Evolutionary conservation across 2,329 filamentous ascomycete genomes (phyloP).

Genomic region (Colletotrichum sp.): DNA sequence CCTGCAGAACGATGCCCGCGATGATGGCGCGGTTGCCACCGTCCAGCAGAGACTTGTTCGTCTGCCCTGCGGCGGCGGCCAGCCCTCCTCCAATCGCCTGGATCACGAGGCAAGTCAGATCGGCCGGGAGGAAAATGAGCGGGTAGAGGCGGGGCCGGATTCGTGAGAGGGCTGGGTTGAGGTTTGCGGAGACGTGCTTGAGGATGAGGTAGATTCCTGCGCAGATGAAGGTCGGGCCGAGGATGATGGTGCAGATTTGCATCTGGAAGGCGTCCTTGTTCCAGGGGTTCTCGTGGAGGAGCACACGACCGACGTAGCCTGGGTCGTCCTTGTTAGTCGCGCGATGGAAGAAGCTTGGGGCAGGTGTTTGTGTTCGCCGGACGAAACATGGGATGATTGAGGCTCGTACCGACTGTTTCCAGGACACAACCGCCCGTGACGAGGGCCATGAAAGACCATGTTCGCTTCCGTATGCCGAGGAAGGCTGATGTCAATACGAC

Average conservation of each 20-base stretch:
- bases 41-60: slow-evolving; percentile 42
- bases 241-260: slow-evolving; percentile 64
- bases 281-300: slow-evolving; percentile 60
- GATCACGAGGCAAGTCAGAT: slow-evolving; percentile 62
- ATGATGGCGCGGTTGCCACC: slow-evolving; percentile 58
- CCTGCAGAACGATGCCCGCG: slow-evolving; percentile 59
- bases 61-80: slow-evolving; percentile 51
- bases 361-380: neutral
- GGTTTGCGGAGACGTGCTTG: slow-evolving; percentile 59
- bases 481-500: slow-evolving; percentile 44
- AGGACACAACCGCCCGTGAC: slow-evolving; percentile 54
- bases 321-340: neutral
- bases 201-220: slow-evolving; percentile 69
- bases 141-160: slow-evolving; percentile 58
- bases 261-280: slow-evolving; percentile 58
- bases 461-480: slow-evolving; percentile 54
- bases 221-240: slow-evolving; percentile 65
- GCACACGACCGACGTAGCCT: slow-evolving; percentile 60
- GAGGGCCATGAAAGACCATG: slow-evolving; percentile 59
- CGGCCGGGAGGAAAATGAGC: slow-evolving; percentile 63
- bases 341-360: neutral
- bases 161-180: slow-evolving; percentile 56
- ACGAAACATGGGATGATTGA: neutral
- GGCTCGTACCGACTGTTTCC: slow-evolving; percentile 52
- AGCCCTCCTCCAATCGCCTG: slow-evolving; percentile 64